Percentiles rank a stretch among this genome's conserved stretches.
phyloP scores from a whole-genome alignment of 1,139 yeast genomes.

The Chernovozyma sophiae-reginae region DNA sequence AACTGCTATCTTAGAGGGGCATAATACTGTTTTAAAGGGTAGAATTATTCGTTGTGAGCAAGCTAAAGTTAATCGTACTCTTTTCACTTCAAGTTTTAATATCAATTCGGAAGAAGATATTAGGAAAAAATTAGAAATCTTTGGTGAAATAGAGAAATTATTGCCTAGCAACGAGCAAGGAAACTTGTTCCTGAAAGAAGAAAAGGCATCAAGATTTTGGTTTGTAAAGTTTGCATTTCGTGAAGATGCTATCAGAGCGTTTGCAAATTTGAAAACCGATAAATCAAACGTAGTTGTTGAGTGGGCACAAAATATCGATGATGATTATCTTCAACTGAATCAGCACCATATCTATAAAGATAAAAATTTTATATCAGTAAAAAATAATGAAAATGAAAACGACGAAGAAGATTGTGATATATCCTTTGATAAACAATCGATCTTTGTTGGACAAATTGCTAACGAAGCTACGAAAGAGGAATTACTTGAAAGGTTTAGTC shows the following conservation, averaged over 20 bases:
- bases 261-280: conserved; percentile 59
- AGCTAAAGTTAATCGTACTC: conserved; percentile 86
- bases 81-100: conserved; percentile 45
- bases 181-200: conserved; percentile 2
- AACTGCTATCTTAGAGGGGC: conserved; percentile 64
- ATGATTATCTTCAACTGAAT: conserved; percentile 2
- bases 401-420: conserved; percentile 9
- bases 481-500: conserved; percentile 52
- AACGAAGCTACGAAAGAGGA: conserved; percentile 50
- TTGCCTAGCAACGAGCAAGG: conserved; percentile 41
- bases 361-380: background rate
- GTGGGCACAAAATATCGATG: conserved; percentile 81
- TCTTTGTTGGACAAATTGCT: conserved; percentile 74
- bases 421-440: conserved; percentile 62
- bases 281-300: conserved; percentile 59
- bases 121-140: conserved; percentile 37
- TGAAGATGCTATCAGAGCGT: conserved; percentile 88
- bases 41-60: conserved; percentile 81
- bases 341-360: background rate
- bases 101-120: conserved; percentile 28
- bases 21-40: conserved; percentile 65
- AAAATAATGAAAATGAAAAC: conserved; percentile 8
- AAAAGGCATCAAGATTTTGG: conserved; percentile 48
- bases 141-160: conserved; percentile 74
- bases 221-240: conserved; percentile 78